Percentiles rank a stretch among this genome's conserved stretches.
phyloP scores from a whole-genome alignment of 2,329 filamentous ascomycete species.

The Fusarium temperatum region DNA sequence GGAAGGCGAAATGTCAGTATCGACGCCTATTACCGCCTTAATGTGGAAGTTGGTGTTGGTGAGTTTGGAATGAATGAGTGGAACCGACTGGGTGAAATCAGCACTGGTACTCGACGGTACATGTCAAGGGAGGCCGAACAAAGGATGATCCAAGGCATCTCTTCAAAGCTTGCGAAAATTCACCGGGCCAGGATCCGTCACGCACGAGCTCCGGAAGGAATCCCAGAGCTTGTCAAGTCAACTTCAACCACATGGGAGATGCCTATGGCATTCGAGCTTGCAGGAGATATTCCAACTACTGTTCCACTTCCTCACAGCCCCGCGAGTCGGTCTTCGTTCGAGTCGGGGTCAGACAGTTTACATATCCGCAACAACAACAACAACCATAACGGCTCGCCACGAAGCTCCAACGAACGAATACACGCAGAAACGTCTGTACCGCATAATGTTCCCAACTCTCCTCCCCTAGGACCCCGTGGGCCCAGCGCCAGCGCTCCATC shows the following conservation, averaged over 20 bases:
- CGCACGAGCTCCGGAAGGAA: conserved; percentile 57
- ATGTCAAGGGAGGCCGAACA: conserved; percentile 78
- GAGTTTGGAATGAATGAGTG: conserved; percentile 99
- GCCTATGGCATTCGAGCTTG: conserved; percentile 66
- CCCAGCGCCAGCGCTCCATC: conserved; percentile 44
- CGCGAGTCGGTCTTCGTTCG: conserved; percentile 63
- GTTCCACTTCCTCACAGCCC: conserved; percentile 49
- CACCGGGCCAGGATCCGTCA: conserved; percentile 77
- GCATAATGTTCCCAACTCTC: conserved; percentile 40
- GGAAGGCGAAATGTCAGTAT: conserved; percentile 80
- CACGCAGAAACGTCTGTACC: conserved; percentile 46
- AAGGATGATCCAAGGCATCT: conserved; percentile 77
- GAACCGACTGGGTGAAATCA: conserved; percentile 93
- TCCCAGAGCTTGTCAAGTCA: conserved; percentile 56
- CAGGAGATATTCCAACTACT: conserved; percentile 61
- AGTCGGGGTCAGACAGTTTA: conserved; percentile 63
- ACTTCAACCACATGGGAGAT: conserved; percentile 52
- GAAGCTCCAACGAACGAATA: conserved; percentile 60
- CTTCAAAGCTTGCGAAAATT: conserved; percentile 85
- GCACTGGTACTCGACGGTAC: conserved; percentile 88
- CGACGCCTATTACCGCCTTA: conserved; percentile 95
- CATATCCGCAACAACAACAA: conserved; percentile 49
- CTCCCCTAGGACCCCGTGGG: conserved; percentile 40
- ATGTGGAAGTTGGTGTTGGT: conserved; percentile 94
- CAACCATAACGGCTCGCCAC: conserved; percentile 53